Evolutionary conservation across 1,284 basidiomycete species (phyloP).

Genomic region (Rhodotorula sp.): DNA sequence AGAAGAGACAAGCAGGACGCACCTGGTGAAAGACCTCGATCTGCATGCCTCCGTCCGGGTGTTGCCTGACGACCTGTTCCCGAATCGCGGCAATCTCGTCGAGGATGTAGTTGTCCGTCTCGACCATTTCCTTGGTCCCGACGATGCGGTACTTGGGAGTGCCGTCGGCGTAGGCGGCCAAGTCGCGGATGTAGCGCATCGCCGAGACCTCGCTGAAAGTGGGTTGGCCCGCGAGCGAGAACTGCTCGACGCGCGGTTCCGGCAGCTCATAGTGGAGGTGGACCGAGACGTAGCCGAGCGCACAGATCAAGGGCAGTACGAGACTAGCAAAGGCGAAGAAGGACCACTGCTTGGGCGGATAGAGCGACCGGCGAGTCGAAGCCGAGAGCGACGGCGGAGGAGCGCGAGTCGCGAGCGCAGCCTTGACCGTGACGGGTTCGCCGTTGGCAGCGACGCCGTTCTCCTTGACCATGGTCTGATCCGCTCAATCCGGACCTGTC

Average conservation of each 20-base stretch:
- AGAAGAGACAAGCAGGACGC: constrained; percentile 46
- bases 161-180: constrained; percentile 31
- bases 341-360: constrained; percentile 1
- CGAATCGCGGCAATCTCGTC: constrained; percentile 63
- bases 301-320: constrained; percentile 11
- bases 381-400: background rate
- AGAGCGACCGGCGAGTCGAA: background rate
- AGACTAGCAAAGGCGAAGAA: background rate
- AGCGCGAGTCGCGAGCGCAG: background rate
- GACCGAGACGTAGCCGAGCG: constrained; percentile 21
- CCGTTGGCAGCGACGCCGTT: background rate
- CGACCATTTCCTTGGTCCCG: constrained; percentile 82
- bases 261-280: constrained; percentile 36
- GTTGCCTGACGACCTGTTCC: constrained; percentile 52
- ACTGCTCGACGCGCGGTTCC: constrained; percentile 7
- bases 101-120: constrained; percentile 80
- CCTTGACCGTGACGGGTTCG: background rate
- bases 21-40: constrained; percentile 77
- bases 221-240: constrained; percentile 8
- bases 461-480: background rate
- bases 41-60: constrained; percentile 53
- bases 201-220: constrained; percentile 31
- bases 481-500: background rate
- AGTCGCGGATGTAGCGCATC: constrained; percentile 31
- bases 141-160: constrained; percentile 73